These are phyloP conservation scores for Diospyros kaki DNA, from an alignment of 148 eudicot species.

Conservation along the genomic window DNA sequence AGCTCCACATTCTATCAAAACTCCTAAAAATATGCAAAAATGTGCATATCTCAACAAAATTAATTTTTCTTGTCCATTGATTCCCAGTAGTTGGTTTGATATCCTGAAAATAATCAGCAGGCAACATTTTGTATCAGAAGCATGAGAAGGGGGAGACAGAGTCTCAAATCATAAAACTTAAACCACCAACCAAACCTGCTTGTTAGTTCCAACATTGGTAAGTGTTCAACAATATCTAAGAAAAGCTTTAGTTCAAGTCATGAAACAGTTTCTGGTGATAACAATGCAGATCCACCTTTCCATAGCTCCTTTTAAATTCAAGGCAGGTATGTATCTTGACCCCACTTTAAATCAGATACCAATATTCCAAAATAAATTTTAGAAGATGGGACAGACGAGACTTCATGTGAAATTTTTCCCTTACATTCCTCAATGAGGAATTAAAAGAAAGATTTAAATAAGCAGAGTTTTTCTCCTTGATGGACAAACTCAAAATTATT, in stretches of 20 bases:
- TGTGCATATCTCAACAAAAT: constrained; percentile 64
- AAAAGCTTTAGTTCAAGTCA: neutral
- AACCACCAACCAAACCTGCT: neutral
- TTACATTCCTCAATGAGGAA: no score
- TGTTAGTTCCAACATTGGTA: neutral
- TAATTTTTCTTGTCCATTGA: constrained; percentile 47
- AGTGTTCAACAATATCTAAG: neutral
- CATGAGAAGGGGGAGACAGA: neutral
- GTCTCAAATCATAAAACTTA: neutral
- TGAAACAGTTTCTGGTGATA: neutral
- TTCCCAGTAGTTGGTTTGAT: constrained; percentile 24
- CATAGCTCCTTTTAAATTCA: neutral
- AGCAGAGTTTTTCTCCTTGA: no score
- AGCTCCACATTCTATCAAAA: constrained; percentile 72
- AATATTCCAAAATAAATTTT: neutral
- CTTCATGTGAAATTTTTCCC: no score
- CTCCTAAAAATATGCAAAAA: constrained; percentile 74
- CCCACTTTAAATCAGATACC: neutral
- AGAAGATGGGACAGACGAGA: neutral
- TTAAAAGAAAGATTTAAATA: no score
- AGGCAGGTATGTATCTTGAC: neutral
- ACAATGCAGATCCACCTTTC: neutral
- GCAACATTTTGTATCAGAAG: neutral
- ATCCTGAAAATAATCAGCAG: constrained; percentile 27
- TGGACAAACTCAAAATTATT: no score